Evolutionary conservation across 176 grass and related monocot genomes (phyloP).

Genomic region (Otatea glauca): DNA sequence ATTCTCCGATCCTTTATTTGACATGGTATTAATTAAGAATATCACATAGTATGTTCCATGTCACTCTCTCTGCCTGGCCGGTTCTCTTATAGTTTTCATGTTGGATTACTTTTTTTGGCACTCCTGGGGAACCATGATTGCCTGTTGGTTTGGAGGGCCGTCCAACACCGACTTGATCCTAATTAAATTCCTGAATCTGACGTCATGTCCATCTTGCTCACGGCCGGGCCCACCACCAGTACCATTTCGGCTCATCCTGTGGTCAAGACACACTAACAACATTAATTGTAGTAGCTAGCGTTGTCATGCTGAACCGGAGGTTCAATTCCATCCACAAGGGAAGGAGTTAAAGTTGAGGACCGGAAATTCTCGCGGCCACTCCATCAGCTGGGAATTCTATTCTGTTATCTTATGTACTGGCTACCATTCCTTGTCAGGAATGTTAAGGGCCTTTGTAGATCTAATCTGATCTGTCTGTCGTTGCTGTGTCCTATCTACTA

Average conservation of each 20-base stretch:
- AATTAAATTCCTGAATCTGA: neutral
- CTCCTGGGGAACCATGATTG: neutral
- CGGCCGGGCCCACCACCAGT: constrained; percentile 15
- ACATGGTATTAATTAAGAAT: neutral
- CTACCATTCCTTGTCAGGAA: too few relatives aligned
- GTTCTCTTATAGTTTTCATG: neutral
- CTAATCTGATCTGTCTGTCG: neutral
- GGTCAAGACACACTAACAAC: neutral
- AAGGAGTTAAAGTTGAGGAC: neutral
- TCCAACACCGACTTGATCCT: constrained; percentile 39
- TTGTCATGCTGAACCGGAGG: constrained; percentile 28
- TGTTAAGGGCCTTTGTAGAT: neutral
- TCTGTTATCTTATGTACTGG: neutral
- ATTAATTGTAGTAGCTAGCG: neutral
- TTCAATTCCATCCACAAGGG: constrained; percentile 44
- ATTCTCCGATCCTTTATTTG: neutral
- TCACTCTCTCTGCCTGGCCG: neutral
- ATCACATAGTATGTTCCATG: neutral
- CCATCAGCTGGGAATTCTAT: neutral
- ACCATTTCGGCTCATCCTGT: constrained; percentile 36
- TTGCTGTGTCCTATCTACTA: neutral
- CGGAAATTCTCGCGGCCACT: neutral
- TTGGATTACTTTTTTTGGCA: neutral
- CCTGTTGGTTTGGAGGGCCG: constrained; percentile 32
- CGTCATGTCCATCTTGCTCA: neutral